Evolutionary conservation across 106 monocot species (phyloP).

Genomic region (Xerophyta viscosa): DNA sequence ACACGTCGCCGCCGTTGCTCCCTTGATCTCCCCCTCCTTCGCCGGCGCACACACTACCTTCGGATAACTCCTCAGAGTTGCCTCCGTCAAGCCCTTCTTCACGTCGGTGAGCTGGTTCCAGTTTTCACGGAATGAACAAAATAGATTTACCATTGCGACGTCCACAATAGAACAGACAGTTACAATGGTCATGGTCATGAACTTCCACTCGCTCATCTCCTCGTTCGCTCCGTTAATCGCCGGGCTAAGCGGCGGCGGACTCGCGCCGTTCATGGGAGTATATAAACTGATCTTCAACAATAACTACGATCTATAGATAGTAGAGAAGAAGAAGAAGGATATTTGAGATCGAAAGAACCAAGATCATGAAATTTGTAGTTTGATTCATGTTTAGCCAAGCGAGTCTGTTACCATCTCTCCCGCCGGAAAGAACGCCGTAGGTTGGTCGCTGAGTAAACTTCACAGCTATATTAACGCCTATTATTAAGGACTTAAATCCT

Average conservation of each 20-base stretch:
- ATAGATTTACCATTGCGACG: constrained; percentile 33
- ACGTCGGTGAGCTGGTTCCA: constrained; percentile 10
- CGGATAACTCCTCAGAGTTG: constrained; percentile 28
- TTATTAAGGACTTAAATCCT: too few relatives aligned
- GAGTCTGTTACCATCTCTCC: too few relatives aligned
- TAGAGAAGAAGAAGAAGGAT: too few relatives aligned
- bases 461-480: too few relatives aligned
- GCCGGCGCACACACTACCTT: constrained; percentile 26
- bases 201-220: constrained; percentile 23
- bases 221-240: not conserved
- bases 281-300: too few relatives aligned
- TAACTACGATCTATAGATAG: too few relatives aligned
- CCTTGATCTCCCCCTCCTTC: not conserved
- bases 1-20: constrained; percentile 15
- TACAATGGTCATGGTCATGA: constrained; percentile 54
- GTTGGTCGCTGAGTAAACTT: too few relatives aligned
- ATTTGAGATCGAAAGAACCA: too few relatives aligned
- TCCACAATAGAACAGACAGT: constrained; percentile 45
- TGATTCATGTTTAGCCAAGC: too few relatives aligned
- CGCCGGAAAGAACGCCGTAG: too few relatives aligned
- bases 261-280: too few relatives aligned
- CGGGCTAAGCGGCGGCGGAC: not conserved
- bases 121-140: constrained; percentile 59
- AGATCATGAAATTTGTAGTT: too few relatives aligned
- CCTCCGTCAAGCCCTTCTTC: constrained; percentile 33